phyloP scores from a whole-genome alignment of 768 basidiomycete species.

The Gloeopeniophorella convolvens region DNA sequence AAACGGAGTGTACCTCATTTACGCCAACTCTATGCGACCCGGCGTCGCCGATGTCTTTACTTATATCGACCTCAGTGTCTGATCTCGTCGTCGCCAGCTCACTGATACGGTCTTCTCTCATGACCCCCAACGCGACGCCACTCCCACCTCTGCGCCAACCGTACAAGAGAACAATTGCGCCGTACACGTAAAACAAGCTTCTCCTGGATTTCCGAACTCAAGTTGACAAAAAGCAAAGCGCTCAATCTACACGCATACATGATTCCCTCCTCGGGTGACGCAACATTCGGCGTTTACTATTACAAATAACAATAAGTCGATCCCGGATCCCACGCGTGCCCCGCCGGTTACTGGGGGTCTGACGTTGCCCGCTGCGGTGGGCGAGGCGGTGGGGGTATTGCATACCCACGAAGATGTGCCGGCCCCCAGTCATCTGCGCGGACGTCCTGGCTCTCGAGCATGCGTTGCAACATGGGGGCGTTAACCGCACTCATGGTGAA shows the following conservation, averaged over 20 bases:
- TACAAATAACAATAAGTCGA: constrained; percentile 16
- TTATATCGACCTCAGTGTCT: not conserved
- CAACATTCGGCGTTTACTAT: no score
- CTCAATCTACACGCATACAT: constrained; percentile 5
- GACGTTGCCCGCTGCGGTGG: not conserved
- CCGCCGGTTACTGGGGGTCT: constrained; percentile 4
- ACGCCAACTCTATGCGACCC: no score
- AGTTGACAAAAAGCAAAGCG: constrained; percentile 15
- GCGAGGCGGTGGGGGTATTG: constrained; percentile 5
- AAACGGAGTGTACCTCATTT: no score
- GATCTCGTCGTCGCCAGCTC: not conserved
- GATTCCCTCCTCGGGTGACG: not conserved
- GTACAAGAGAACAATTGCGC: constrained; percentile 11
- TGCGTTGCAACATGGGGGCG: constrained; percentile 7
- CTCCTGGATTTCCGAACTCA: constrained; percentile 12
- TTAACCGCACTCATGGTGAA: constrained; percentile 19
- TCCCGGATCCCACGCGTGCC: not conserved
- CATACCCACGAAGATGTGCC: constrained; percentile 8
- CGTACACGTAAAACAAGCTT: constrained; percentile 14
- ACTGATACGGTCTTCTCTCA: not conserved
- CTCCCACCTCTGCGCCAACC: not conserved
- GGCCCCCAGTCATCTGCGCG: constrained; percentile 11
- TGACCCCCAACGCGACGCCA: not conserved
- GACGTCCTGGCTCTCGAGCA: constrained; percentile 8
- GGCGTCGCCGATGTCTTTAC: no score